Conservation (phyloP, 192 early-diverging fungal species). For the Coemansia umbellata region DNA sequence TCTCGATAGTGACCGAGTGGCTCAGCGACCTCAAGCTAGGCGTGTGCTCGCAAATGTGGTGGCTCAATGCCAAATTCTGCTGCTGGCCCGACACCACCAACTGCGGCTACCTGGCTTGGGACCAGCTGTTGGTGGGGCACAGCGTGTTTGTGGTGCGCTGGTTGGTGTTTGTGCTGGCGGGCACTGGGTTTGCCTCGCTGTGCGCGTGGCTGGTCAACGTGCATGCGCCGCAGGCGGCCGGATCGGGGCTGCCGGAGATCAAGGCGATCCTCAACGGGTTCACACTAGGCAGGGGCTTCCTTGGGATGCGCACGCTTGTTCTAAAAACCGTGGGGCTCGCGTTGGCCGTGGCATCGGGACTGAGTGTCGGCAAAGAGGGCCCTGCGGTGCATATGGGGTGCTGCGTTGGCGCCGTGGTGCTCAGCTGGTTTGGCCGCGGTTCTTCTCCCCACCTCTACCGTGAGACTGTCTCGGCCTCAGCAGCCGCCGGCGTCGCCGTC, state of each 20-base stretch:
- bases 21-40: slow-evolving; percentile 84
- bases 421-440: slow-evolving; percentile 79
- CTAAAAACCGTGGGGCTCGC: slow-evolving; percentile 74
- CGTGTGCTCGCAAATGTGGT: slow-evolving; percentile 78
- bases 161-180: slow-evolving; percentile 69
- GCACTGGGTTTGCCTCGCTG: slow-evolving; percentile 67
- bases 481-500: slow-evolving; percentile 70
- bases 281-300: slow-evolving; percentile 88
- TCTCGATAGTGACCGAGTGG: slow-evolving; percentile 89
- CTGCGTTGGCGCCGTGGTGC: slow-evolving; percentile 82
- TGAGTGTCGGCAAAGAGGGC: slow-evolving; percentile 91
- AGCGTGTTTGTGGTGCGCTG: slow-evolving; percentile 65
- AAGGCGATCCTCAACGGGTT: slow-evolving; percentile 86
- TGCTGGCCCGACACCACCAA: slow-evolving; percentile 57
- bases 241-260: slow-evolving; percentile 92
- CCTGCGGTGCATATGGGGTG: slow-evolving; percentile 92
- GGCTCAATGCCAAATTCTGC: slow-evolving; percentile 90
- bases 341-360: slow-evolving; percentile 75
- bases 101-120: slow-evolving; percentile 79
- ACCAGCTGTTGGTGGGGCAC: slow-evolving; percentile 51
- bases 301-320: slow-evolving; percentile 86
- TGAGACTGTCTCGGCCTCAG: slow-evolving; percentile 68
- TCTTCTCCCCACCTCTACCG: slow-evolving; percentile 68
- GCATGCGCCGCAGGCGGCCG: slow-evolving; percentile 88
- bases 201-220: slow-evolving; percentile 72